phyloP scores from a whole-genome alignment of 2,329 filamentous ascomycete genomes.

The Penicillium sp. region DNA sequence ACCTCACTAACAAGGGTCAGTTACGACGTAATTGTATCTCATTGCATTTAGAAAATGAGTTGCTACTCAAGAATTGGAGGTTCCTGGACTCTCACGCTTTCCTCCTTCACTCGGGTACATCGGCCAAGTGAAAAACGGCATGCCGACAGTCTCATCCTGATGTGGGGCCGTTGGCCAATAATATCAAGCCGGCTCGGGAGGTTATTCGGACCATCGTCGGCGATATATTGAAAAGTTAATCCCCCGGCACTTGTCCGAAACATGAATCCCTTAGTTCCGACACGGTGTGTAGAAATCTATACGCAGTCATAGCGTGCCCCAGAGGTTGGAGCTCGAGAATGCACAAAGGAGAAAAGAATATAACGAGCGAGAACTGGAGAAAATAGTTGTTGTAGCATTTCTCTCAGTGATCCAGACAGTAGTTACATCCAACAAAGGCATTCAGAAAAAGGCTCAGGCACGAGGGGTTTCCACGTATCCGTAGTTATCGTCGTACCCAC shows the following conservation, averaged over 20 bases:
- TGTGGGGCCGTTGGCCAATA: constrained; percentile 12
- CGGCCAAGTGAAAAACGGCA: constrained; percentile 10
- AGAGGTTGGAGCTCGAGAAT: background rate
- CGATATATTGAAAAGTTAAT: constrained; percentile 9
- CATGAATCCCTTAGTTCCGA: background rate
- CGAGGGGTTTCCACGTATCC: background rate
- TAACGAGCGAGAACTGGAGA: background rate
- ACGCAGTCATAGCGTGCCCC: background rate
- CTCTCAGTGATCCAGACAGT: background rate
- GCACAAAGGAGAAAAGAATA: background rate
- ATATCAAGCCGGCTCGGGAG: constrained; percentile 16
- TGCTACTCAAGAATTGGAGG: too few relatives aligned
- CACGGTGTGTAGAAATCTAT: constrained; percentile 6
- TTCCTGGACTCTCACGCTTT: too few relatives aligned
- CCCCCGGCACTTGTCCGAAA: constrained; percentile 13
- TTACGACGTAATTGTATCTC: background rate
- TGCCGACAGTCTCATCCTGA: constrained; percentile 7
- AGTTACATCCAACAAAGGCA: background rate
- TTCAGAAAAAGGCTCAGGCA: background rate
- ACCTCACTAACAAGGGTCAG: too few relatives aligned
- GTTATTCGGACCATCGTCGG: constrained; percentile 24
- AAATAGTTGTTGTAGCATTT: too few relatives aligned
- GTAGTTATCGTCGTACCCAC: background rate
- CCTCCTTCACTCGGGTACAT: background rate
- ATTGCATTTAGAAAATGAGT: rapidly evolving